Evolutionary conservation across 352 stramenopile genomes (phyloP), one percentile per base, ranked within the genome.

Genomic region (Phytophthora cactorum): DNA sequence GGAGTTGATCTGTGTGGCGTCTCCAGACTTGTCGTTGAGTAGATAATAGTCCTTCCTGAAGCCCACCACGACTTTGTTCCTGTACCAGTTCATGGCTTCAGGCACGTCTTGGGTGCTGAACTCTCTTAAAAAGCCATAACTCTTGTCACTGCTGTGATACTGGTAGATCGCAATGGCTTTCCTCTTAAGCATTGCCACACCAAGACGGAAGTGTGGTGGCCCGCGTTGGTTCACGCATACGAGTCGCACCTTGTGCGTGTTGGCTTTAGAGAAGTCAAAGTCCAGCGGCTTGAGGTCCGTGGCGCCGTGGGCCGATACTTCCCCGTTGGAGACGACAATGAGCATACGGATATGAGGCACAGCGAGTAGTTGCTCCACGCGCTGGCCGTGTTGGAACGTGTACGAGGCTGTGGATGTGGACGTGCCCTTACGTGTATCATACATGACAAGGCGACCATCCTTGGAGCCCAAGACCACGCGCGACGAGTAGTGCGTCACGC

Each of bases 271-370:
- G 52, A 96, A 95, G 66, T 96, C 88, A 50, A 93, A 93, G 17
- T 72, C 66, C 39, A 95, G 70, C 36, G 84, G 79, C 68, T 92
- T 81, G 53, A 96, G 70, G 49, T 96, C 88, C 34, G 86, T 95
- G 2, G 88, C 88, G 10, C 85, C 86, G 64, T 95, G 86, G 2
- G 80, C 85, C 12, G 74, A 88, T 8, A 95, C 31, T 63, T 91
- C 68, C 27, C 88, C 86, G 51, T 96, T 93, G 10, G 88, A 74
- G 17, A 96, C 74, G 1, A 90, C 86, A 39, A 96, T 86, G 27
- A 96, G 77, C 85, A 96, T 93, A 53, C 88, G 88, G 55, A 96
- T 95, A 51, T 96, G 88, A 17, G 88, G 88, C 54, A 96, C 86
- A 5, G 86, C 88, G 25, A 96, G 63, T 50, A 96, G 69, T 68